Percentiles rank a stretch among this genome's conserved stretches.
These are phyloP conservation scores for Pichia sp. DNA, from an alignment of 1,139 yeast species.

Conservation along the genomic window DNA sequence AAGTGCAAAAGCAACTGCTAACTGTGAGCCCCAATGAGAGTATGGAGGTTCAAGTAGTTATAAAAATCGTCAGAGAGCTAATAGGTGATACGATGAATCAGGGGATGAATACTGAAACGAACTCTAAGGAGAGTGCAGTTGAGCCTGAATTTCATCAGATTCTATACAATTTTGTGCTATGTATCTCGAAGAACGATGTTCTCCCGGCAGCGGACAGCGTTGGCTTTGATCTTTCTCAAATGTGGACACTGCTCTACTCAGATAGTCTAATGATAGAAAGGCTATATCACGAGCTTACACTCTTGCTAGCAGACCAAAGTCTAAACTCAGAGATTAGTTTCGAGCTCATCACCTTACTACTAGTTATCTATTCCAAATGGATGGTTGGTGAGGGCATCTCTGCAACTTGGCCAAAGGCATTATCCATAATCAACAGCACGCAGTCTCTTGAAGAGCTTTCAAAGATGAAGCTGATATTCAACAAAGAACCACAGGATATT, in stretches of 20 bases:
- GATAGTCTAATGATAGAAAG: constrained; percentile 6
- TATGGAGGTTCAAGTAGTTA: constrained; percentile 18
- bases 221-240: constrained; percentile 7
- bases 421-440: constrained; percentile 3
- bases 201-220: background rate
- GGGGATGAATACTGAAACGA: too few species aligned
- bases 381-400: constrained; percentile 7
- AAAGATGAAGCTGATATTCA: constrained; percentile 3
- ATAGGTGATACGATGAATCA: too few species aligned
- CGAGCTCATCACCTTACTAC: constrained; percentile 10
- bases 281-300: constrained; percentile 6
- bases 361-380: constrained; percentile 18
- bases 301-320: background rate
- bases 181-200: constrained; percentile 1
- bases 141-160: too few species aligned
- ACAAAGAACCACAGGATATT: background rate
- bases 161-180: constrained; percentile 6
- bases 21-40: constrained; percentile 14
- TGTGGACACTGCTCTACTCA: constrained; percentile 7
- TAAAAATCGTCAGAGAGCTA: constrained; percentile 15
- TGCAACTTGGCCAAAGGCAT: constrained; percentile 6
- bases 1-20: constrained; percentile 17
- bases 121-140: too few species aligned
- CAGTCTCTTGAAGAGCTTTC: background rate
- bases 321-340: constrained; percentile 5